Evolutionary conservation across 2,329 filamentous ascomycete genomes (phyloP).

Genomic region (Colletotrichum eremochloae): DNA sequence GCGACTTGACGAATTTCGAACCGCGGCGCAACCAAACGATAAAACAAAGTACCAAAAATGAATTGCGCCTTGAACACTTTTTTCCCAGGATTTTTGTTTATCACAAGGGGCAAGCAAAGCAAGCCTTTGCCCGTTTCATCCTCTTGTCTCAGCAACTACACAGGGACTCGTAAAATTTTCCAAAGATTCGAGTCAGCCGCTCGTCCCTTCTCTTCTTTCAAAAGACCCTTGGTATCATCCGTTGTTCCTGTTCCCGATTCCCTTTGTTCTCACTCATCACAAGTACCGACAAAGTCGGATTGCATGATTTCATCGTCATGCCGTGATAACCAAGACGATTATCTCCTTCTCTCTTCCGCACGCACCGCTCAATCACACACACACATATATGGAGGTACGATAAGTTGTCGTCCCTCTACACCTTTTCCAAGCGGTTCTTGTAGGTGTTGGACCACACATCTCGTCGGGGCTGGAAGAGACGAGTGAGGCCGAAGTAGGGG

Average conservation of each 20-base stretch:
- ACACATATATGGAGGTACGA: too few species aligned
- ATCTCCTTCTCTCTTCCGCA: neutral
- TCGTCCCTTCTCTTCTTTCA: neutral
- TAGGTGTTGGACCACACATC: constrained; percentile 49
- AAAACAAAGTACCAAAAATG: neutral
- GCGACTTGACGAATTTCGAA: neutral
- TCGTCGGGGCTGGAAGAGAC: constrained; percentile 56
- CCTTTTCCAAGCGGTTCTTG: constrained; percentile 26
- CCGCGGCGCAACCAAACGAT: neutral
- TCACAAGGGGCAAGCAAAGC: neutral
- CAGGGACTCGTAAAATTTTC: neutral
- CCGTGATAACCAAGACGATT: neutral
- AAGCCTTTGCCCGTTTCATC: neutral
- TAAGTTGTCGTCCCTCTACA: neutral
- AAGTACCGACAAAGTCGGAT: neutral
- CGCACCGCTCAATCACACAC: neutral
- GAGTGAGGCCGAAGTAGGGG: constrained; percentile 73
- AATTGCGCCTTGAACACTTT: constrained; percentile 1
- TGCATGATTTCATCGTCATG: neutral
- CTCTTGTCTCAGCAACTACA: neutral
- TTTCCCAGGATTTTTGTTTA: neutral
- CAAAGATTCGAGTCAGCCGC: neutral
- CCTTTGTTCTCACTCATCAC: neutral
- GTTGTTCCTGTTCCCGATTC: neutral
- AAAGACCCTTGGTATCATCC: constrained; percentile 14